Percentiles rank a stretch among this genome's conserved stretches.
phyloP scores from a whole-genome alignment of 2,329 filamentous ascomycete species.

The Colletotrichum horii region DNA sequence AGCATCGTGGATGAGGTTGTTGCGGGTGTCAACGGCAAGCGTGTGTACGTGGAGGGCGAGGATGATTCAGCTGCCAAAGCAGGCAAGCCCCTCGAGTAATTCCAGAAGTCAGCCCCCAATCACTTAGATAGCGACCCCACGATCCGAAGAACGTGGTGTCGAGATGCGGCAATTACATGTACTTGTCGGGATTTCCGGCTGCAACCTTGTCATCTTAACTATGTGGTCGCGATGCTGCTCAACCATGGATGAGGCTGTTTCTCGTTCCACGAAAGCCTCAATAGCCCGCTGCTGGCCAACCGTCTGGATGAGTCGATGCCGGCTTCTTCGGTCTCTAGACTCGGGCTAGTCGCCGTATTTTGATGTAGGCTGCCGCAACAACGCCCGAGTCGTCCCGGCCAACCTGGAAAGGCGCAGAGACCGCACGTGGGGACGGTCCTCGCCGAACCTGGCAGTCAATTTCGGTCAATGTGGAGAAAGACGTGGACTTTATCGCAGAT shows the following conservation, averaged over 20 bases:
- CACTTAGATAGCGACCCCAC: not conserved
- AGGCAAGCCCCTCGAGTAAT: not conserved
- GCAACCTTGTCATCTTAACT: conserved; percentile 5
- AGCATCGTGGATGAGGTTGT: conserved; percentile 79
- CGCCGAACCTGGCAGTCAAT: not conserved
- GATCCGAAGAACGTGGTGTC: not conserved
- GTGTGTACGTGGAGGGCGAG: conserved; percentile 75
- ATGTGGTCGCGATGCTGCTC: not conserved
- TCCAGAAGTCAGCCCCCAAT: not conserved
- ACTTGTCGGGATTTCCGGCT: not conserved
- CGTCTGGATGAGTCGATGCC: not conserved
- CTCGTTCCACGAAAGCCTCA: not conserved
- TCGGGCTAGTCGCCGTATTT: not conserved
- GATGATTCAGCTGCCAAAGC: conserved; percentile 48
- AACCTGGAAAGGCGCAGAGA: not conserved
- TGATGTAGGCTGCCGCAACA: not conserved
- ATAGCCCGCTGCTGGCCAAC: not conserved
- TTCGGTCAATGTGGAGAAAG: conserved; percentile 5
- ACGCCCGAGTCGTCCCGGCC: not conserved
- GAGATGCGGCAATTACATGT: not conserved
- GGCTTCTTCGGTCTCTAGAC: not conserved
- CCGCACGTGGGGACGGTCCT: not conserved
- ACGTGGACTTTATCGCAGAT: not conserved
- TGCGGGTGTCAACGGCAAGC: conserved; percentile 73
- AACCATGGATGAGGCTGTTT: not conserved